These are phyloP conservation scores for Chytriomyces sp. DNA, from an alignment of 192 early-diverging fungal species.

Conservation along the genomic window DNA sequence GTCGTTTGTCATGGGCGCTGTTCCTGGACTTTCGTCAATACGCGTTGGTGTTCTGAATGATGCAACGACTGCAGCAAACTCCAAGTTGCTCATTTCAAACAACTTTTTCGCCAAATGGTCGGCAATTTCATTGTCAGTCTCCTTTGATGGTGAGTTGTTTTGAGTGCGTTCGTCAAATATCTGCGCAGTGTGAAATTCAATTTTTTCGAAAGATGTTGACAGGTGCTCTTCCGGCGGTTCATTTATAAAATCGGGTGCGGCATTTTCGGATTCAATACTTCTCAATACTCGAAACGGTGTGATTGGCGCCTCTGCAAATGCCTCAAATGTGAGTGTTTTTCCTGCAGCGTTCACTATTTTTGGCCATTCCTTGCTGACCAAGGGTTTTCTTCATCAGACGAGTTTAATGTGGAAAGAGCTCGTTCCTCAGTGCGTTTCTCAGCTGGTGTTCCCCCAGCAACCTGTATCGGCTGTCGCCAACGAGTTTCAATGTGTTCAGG, in stretches of 20 bases:
- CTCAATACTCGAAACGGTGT: constrained; percentile 23
- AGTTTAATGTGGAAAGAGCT: constrained; percentile 6
- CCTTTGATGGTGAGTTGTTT: constrained; percentile 2
- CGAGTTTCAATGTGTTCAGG: constrained; percentile 1
- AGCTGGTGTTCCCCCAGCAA: constrained; percentile 11
- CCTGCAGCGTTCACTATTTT: background rate
- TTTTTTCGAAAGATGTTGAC: constrained; percentile 5
- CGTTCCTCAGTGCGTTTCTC: constrained; percentile 3
- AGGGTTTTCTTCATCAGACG: background rate
- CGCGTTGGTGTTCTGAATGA: background rate
- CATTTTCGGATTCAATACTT: constrained; percentile 26
- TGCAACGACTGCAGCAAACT: background rate
- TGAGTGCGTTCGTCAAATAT: background rate
- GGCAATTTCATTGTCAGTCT: background rate
- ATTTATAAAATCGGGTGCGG: constrained; percentile 10
- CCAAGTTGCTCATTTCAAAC: background rate
- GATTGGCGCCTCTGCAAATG: constrained; percentile 5
- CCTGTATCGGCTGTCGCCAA: background rate
- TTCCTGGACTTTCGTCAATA: constrained; percentile 13
- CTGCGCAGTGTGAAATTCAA: background rate
- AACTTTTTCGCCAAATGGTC: constrained; percentile 9
- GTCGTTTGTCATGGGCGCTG: background rate
- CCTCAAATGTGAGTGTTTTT: constrained; percentile 1
- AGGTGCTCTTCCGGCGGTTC: background rate
- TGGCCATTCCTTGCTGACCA: background rate